Percentiles rank a stretch among this genome's conserved stretches.
Evolutionary conservation across 306 rosid genomes (phyloP).

Genomic region (Oxytropis ochrocephala): DNA sequence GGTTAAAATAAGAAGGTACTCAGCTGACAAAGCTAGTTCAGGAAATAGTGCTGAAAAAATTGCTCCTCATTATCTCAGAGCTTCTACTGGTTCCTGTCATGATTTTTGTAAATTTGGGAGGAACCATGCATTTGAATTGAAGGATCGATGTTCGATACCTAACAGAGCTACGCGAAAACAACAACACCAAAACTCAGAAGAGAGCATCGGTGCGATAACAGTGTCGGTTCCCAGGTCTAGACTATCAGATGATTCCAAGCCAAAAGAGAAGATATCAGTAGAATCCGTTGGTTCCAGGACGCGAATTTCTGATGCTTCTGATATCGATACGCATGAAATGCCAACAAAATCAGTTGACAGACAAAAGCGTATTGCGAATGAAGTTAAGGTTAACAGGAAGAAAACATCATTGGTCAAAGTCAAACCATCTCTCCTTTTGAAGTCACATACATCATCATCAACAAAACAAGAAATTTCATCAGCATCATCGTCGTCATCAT

Average conservation of each 20-base stretch:
- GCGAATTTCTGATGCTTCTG: constrained; percentile 19
- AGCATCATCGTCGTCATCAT: constrained; percentile 20
- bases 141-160: constrained; percentile 35
- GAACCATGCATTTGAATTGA: constrained; percentile 30
- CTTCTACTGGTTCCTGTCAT: constrained; percentile 87
- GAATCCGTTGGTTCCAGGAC: constrained; percentile 20
- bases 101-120: constrained; percentile 76
- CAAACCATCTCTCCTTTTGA: constrained; percentile 21
- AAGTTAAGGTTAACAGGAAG: constrained; percentile 23
- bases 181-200: constrained; percentile 22
- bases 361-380: constrained; percentile 17
- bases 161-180: constrained; percentile 31
- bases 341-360: constrained; percentile 27
- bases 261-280: constrained; percentile 22
- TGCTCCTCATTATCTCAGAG: constrained; percentile 70
- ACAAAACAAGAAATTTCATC: constrained; percentile 33
- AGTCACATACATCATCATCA: constrained; percentile 9
- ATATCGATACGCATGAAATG: neutral
- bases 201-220: constrained; percentile 22
- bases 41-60: constrained; percentile 25
- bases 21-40: constrained; percentile 39
- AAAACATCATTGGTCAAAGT: constrained; percentile 34
- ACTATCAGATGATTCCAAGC: constrained; percentile 28
- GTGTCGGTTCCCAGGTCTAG: constrained; percentile 11
- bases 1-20: constrained; percentile 39